These are phyloP conservation scores for Hypoxylon intermedium DNA, from an alignment of 495 filamentous ascomycete species.

Conservation along the genomic window DNA sequence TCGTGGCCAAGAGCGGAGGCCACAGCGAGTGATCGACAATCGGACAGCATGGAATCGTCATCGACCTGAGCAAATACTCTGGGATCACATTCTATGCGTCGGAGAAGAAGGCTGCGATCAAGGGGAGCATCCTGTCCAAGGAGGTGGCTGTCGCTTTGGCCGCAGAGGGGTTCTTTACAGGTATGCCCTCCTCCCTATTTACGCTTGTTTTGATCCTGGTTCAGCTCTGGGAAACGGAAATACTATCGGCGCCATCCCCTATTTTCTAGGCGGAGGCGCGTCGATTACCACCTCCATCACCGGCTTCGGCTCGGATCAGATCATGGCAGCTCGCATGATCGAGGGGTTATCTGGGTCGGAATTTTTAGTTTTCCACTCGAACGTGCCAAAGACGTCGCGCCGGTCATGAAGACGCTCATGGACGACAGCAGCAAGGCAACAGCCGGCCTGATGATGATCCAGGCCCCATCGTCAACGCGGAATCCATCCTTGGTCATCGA, in stretches of 20 bases:
- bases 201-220: not conserved
- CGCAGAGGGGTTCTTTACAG: constrained; percentile 31
- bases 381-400: constrained; percentile 32
- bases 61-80: constrained; percentile 43
- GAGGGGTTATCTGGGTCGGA: constrained; percentile 28
- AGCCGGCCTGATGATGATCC: constrained; percentile 39
- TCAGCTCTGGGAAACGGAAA: constrained; percentile 42
- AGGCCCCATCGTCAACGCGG: constrained; percentile 27
- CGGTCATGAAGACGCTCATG: constrained; percentile 26
- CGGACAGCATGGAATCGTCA: constrained; percentile 32
- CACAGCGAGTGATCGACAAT: constrained; percentile 45
- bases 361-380: constrained; percentile 37
- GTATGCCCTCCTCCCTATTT: no score
- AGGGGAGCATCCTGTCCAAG: constrained; percentile 39
- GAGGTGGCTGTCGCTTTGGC: constrained; percentile 32
- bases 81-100: constrained; percentile 28
- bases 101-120: constrained; percentile 29
- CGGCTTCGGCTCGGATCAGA: constrained; percentile 42
- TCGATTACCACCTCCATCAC: not conserved
- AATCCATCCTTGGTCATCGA: constrained; percentile 1
- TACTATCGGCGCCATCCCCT: constrained; percentile 42
- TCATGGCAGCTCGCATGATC: constrained; percentile 41
- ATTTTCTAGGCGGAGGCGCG: constrained; percentile 35
- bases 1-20: constrained; percentile 42
- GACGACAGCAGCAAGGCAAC: constrained; percentile 32